These are phyloP conservation scores for Phytophthora nicotianae DNA, from an alignment of 352 stramenopile genomes.

Conservation along the genomic window DNA sequence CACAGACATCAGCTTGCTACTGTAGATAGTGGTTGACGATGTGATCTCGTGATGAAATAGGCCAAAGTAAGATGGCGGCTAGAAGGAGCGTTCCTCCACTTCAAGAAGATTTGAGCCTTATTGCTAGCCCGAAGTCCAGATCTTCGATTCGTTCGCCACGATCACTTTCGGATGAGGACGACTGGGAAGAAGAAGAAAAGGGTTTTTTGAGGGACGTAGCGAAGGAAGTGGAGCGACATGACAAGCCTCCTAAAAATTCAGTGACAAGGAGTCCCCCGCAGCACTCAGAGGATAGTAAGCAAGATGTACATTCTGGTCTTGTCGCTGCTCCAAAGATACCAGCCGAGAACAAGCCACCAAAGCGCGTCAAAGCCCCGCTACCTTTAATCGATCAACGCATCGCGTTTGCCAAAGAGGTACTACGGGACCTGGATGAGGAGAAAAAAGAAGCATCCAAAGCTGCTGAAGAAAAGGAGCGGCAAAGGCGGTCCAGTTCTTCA, in stretches of 20 bases:
- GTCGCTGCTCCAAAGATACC: background rate
- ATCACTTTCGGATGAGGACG: conserved; percentile 8
- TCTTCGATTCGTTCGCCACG: background rate
- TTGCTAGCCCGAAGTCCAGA: conserved; percentile 9
- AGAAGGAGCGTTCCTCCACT: conserved; percentile 16
- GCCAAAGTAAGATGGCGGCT: conserved; percentile 7
- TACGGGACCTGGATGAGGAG: conserved; percentile 14
- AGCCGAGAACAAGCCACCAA: conserved; percentile 7
- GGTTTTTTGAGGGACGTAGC: conserved; percentile 5
- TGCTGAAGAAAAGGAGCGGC: background rate
- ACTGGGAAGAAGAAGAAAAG: conserved; percentile 30
- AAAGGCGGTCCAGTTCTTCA: background rate
- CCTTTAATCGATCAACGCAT: conserved; percentile 27
- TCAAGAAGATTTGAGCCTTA: conserved; percentile 9
- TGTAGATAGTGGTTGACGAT: background rate
- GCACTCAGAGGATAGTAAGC: background rate
- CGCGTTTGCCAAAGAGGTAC: conserved; percentile 11
- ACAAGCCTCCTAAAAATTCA: background rate
- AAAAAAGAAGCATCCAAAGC: conserved; percentile 1
- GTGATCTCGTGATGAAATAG: conserved; percentile 3
- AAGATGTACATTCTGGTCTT: background rate
- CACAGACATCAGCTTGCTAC: background rate
- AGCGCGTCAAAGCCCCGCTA: conserved; percentile 1
- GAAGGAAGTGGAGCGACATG: background rate
- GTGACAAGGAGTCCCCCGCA: background rate